Base-by-base conservation (phyloP, 148 eudicot genomes). In the Pouteria glomerata region DNA sequence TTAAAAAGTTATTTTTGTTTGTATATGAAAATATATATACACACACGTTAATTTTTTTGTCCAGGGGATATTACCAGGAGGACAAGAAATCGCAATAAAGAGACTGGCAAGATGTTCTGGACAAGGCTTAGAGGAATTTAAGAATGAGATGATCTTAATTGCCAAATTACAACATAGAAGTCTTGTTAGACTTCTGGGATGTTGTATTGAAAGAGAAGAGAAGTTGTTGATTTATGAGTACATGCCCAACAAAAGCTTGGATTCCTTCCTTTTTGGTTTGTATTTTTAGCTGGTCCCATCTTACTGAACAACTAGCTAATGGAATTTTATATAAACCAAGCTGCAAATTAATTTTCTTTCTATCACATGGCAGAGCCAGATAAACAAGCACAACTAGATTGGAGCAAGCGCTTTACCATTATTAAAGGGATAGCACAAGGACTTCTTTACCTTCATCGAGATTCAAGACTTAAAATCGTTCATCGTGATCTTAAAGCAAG, bases 401-500 rank as follows among this genome's bases (percentile, higher is more conserved):
- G 83, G 83, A 73, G 2, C 3, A 60, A 60, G 27, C 83, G 83
- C 48, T 76, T 76, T n/a, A 35, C 29, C 19, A 69, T 79, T 16
- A 63, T 74, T 11, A 70, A 74, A 39, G 74, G 77, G 0, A 57
- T 70, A 47, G 78, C 78, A 6, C 63, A 75, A 34, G 82, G 78
- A 16, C 67, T 79, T 18, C 55, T 74, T 1, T 74, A 79, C 60
- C 78, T 79, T 57, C 82, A 79, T 57, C 77, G 63, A 45, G 78
- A 78, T 63, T 74, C 82, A 60, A 72, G 82, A 10, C 59, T 79
- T 2, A 63, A 68, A 56, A 57, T 79, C 3, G 73, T 80, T 47
- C 83, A 80, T 57, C 56, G 77, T 44, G 83, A 80, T 80, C 53
- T 80, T 6, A 76, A 80, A 65, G 79, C 66, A 27, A 72, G 80